These are phyloP conservation scores for Melocanna baccifera DNA, from an alignment of 176 grass and related monocot genomes.

Conservation along the genomic window DNA sequence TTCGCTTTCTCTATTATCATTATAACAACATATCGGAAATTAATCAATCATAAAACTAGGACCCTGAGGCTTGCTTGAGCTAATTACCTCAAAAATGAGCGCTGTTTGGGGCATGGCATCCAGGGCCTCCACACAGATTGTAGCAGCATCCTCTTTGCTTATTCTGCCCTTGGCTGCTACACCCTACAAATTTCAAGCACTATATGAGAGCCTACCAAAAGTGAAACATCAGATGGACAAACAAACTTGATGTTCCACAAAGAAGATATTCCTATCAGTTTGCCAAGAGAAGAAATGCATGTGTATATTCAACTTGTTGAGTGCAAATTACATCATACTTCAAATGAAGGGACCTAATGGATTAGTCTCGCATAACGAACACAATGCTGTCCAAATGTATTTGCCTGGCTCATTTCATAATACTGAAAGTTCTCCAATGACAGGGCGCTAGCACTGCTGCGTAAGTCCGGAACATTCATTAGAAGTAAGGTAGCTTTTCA, in stretches of 20 bases:
- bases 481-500: neutral
- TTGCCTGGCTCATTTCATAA: neutral
- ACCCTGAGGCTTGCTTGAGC: neutral
- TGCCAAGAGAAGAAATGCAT: neutral
- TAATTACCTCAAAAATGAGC: conserved; percentile 63
- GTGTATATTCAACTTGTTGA: neutral
- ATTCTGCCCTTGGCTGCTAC: conserved; percentile 71
- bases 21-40: neutral
- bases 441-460: neutral
- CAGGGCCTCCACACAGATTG: conserved; percentile 82
- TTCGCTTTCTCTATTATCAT: neutral
- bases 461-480: neutral
- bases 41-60: neutral
- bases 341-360: neutral
- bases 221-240: no score
- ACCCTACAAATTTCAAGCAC: conserved; percentile 36
- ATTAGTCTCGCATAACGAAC: conserved; percentile 6
- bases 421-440: neutral
- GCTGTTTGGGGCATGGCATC: conserved; percentile 45
- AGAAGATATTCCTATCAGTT: neutral
- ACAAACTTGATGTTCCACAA: no score
- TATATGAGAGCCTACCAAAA: neutral
- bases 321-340: conserved; percentile 4
- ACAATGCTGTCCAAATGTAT: neutral
- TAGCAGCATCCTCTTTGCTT: conserved; percentile 87